Evolutionary conservation across 2,329 filamentous ascomycete species (phyloP), one percentile per base, ranked within the genome.

Genomic region (Hymenoscyphus infarciens): DNA sequence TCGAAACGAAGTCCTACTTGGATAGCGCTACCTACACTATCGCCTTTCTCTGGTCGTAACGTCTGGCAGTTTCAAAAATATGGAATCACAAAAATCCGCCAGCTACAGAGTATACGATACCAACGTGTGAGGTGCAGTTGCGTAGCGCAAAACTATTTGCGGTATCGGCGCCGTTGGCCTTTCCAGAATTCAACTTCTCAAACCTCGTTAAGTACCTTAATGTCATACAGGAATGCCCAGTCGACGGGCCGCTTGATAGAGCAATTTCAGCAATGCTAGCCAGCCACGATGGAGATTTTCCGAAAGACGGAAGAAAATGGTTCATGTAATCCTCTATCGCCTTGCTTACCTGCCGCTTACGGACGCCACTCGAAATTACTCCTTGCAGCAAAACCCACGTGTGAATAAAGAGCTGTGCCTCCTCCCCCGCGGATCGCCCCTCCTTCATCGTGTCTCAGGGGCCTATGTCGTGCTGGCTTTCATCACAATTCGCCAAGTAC

Each of bases 381-480:
- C 42, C 57, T 42, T 60, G 52, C 57, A 29, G 33, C 5, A 16
- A 52, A 19, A 49, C 22, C 57, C 57, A 60, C 57, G 57, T 60
- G 57, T 27, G 38, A 59, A 49, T 45, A 53, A 38, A 16, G 29
- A n/a, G 33, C 57, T 19, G 57, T 59, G 57, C 57, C 57, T 27
- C 57, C 25, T 59, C 38, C 42, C 57, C 57, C 57, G 35, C 42
- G 45, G 42, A 60, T 54, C 57, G n/a, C 38, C 25, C 57, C 57
- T 60, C 45, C 29, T 52, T 59, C 29, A 25, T 59, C 25, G 57
- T 60, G 57, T 60, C 42, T 60, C 57, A 60, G 27, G 42, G 25
- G n/a, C 42, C 27, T 54, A n/a, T 39, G 25, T 27, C 10, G 57
- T 38, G 19, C 42, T 53, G 45, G n/a, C 27, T 60, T 35, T 11